Percentiles rank a stretch among this genome's conserved stretches.
These are phyloP conservation scores for Pichia gijzeniarum DNA, from an alignment of 805 yeast genomes.

Conservation along the genomic window DNA sequence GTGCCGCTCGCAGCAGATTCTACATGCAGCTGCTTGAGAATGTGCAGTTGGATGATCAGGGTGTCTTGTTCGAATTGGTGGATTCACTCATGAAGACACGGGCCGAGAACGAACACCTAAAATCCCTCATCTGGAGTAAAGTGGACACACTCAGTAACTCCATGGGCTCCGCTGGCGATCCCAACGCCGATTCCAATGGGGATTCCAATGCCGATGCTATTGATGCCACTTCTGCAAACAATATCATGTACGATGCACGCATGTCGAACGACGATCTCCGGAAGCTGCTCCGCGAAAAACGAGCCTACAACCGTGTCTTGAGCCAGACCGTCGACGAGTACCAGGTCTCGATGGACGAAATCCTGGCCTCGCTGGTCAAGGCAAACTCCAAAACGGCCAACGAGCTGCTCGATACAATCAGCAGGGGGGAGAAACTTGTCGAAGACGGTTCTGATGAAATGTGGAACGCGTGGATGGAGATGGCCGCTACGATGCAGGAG, in stretches of 20 bases:
- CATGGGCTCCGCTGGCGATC: not conserved
- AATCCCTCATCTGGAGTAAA: slow-evolving; percentile 24
- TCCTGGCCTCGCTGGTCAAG: not conserved
- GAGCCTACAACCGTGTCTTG: not conserved
- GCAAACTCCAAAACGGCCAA: not conserved
- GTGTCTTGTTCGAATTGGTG: slow-evolving; percentile 17
- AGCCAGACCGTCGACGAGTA: slow-evolving; percentile 2
- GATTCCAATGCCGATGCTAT: not conserved
- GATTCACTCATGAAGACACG: slow-evolving; percentile 20
- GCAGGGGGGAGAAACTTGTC: not conserved
- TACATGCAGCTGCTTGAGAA: slow-evolving; percentile 7
- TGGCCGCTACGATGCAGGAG: slow-evolving; percentile 1
- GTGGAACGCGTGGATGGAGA: slow-evolving; percentile 7
- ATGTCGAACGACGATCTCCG: slow-evolving; percentile 1
- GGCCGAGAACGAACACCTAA: slow-evolving; percentile 18
- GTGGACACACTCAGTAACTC: slow-evolving; percentile 8
- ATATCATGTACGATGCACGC: slow-evolving; percentile 3
- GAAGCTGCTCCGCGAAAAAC: not conserved
- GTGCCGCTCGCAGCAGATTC: not conserved
- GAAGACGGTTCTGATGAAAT: slow-evolving; percentile 1
- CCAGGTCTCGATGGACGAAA: not conserved
- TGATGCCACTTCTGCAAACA: not conserved
- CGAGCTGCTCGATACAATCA: not conserved
- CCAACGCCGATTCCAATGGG: too few relatives aligned
- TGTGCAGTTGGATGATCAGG: slow-evolving; percentile 18